Conservation (phyloP, 345 rosid genomes). For the Aquilaria yunnanensis region DNA sequence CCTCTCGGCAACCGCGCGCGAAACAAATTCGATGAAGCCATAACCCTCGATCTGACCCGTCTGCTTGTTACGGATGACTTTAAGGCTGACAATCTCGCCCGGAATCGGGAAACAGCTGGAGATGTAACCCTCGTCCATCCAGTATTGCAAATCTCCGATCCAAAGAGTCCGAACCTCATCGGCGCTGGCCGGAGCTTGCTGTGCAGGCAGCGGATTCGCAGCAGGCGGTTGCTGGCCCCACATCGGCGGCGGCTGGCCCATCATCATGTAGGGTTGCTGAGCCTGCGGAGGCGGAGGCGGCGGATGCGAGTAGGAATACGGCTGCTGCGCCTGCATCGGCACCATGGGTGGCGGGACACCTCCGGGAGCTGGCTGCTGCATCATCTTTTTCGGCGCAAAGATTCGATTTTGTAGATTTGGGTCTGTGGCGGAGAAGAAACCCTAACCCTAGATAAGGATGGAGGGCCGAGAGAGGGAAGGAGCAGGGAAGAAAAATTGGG, state of each 20-base stretch:
- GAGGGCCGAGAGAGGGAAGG: not conserved
- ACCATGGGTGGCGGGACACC: constrained; percentile 25
- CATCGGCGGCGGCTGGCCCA: constrained; percentile 46
- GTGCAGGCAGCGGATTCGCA: constrained; percentile 14
- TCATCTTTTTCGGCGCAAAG: constrained; percentile 22
- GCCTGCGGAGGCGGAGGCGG: constrained; percentile 38
- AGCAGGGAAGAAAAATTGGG: not conserved
- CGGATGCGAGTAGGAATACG: constrained; percentile 39
- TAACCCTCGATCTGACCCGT: constrained; percentile 71
- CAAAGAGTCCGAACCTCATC: constrained; percentile 92
- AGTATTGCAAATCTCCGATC: constrained; percentile 94
- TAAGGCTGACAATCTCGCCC: constrained; percentile 55
- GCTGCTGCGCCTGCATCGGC: constrained; percentile 33
- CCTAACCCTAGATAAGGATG: constrained; percentile 27
- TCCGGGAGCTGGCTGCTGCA: constrained; percentile 54
- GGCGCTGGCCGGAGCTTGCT: constrained; percentile 29
- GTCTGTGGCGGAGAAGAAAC: constrained; percentile 9
- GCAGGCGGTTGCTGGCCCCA: constrained; percentile 41
- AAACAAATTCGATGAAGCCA: constrained; percentile 71
- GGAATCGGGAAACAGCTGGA: constrained; percentile 49
- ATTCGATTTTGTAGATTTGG: not conserved
- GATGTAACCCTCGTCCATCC: constrained; percentile 87
- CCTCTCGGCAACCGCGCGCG: constrained; percentile 76
- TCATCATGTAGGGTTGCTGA: constrained; percentile 49
- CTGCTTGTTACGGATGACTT: constrained; percentile 84